These are phyloP conservation scores for Aspergillus versicolor DNA, from an alignment of 2,329 filamentous ascomycete genomes.

Conservation along the genomic window DNA sequence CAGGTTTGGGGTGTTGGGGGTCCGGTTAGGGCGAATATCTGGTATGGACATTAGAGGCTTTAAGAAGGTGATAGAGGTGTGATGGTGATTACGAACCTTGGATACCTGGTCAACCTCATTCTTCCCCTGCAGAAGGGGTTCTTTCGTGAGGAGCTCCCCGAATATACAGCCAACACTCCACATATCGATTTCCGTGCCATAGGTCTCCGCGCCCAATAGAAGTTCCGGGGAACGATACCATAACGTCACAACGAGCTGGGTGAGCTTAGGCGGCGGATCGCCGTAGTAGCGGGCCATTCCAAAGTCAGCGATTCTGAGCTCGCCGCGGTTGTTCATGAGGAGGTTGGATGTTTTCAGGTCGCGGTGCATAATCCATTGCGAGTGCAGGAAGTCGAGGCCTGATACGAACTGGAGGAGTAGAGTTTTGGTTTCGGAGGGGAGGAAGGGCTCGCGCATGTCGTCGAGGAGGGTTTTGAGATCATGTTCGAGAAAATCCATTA, in stretches of 20 bases:
- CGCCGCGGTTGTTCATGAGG: conserved; percentile 90
- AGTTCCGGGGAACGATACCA: conserved; percentile 96
- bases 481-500: conserved; percentile 97
- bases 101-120: conserved; percentile 91
- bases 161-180: conserved; percentile 98
- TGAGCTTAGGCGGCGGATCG: conserved; percentile 74
- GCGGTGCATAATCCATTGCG: conserved; percentile 86
- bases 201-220: conserved; percentile 74
- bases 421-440: conserved; percentile 89
- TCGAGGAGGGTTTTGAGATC: conserved; percentile 91
- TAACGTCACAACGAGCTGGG: conserved; percentile 89
- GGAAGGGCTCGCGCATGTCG: conserved; percentile 91
- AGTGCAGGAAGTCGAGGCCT: conserved; percentile 82
- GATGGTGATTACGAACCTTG: conserved; percentile 46
- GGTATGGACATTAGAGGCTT: conserved; percentile 8
- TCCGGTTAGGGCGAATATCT: conserved; percentile 86
- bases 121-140: conserved; percentile 79
- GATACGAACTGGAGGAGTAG: conserved; percentile 78
- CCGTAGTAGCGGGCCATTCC: conserved; percentile 93
- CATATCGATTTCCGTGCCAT: conserved; percentile 79
- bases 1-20: conserved; percentile 78
- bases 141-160: conserved; percentile 79
- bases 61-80: not conserved
- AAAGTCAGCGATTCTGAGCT: conserved; percentile 95
- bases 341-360: conserved; percentile 94